phyloP scores from a whole-genome alignment of 352 stramenopile genomes.

The Plasmopara muralis region DNA sequence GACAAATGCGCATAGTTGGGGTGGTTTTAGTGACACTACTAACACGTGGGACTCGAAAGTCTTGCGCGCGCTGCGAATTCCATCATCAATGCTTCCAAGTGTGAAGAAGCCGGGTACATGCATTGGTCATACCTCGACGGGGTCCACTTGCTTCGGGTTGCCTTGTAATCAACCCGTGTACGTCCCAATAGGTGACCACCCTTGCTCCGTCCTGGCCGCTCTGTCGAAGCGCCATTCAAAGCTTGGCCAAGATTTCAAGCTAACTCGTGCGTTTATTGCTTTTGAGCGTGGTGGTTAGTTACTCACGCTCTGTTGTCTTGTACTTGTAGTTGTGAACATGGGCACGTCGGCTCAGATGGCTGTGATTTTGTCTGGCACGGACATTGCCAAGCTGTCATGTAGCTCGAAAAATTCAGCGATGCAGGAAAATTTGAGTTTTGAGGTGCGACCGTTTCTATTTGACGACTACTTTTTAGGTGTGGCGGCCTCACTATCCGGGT shows the following conservation, averaged over 20 bases:
- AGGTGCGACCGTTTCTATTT: conserved; percentile 66
- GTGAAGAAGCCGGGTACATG: conserved; percentile 46
- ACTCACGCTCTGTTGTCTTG: conserved; percentile 6
- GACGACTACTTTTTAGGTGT: conserved; percentile 52
- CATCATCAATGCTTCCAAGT: conserved; percentile 47
- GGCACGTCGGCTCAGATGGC: conserved; percentile 76
- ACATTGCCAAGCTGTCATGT: conserved; percentile 20
- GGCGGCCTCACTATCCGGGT: conserved; percentile 72
- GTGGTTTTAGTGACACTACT: conserved; percentile 39
- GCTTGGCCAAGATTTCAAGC: conserved; percentile 20
- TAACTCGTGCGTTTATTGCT: conserved; percentile 34
- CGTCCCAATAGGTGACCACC: conserved; percentile 75
- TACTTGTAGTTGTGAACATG: conserved; percentile 62
- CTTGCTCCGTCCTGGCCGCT: conserved; percentile 59
- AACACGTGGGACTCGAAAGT: conserved; percentile 39
- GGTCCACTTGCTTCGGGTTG: conserved; percentile 26
- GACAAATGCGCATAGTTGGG: conserved; percentile 76
- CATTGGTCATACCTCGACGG: conserved; percentile 29
- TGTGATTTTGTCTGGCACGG: conserved; percentile 42
- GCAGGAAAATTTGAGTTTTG: conserved; percentile 38
- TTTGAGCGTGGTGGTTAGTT: conserved; percentile 1
- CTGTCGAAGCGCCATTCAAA: conserved; percentile 26
- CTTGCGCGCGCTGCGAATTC: conserved; percentile 51
- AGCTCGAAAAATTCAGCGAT: neutral
- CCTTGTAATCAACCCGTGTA: conserved; percentile 32